Percentiles rank a stretch among this genome's conserved stretches.
Conservation (phyloP, 2,329 filamentous ascomycete species). For the Exophiala calicioides region DNA sequence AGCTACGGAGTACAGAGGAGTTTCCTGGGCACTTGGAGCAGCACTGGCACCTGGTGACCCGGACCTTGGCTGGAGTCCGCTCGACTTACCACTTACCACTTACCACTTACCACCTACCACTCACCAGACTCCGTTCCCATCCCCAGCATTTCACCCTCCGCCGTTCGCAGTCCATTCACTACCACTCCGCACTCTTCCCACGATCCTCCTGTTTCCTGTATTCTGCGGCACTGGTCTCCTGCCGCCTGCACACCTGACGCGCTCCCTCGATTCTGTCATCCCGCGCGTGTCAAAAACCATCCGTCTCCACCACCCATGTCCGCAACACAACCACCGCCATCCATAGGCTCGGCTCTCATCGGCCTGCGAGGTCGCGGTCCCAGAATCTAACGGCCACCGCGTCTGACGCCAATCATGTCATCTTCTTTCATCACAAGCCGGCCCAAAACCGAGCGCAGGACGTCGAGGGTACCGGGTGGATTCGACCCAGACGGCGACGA, state of each 20-base stretch:
- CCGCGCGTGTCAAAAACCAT: constrained; percentile 10
- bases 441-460: constrained; percentile 21
- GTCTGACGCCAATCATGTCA: no score
- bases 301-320: constrained; percentile 18
- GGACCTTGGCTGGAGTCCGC: no score
- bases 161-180: no score
- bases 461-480: constrained; percentile 37
- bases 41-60: no score
- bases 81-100: no score
- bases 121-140: no score
- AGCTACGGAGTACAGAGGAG: no score
- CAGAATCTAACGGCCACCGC: constrained; percentile 1
- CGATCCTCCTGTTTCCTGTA: background rate
- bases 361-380: constrained; percentile 14
- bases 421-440: constrained; percentile 21
- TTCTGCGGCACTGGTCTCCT: background rate
- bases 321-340: constrained; percentile 15
- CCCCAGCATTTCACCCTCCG: no score
- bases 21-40: no score
- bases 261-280: constrained; percentile 8
- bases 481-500: constrained; percentile 38
- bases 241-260: constrained; percentile 4
- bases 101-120: no score
- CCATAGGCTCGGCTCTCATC: constrained; percentile 19
- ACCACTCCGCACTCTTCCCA: background rate